phyloP scores from a whole-genome alignment of 169 alveolate species.

The Plasmodium malariae region DNA sequence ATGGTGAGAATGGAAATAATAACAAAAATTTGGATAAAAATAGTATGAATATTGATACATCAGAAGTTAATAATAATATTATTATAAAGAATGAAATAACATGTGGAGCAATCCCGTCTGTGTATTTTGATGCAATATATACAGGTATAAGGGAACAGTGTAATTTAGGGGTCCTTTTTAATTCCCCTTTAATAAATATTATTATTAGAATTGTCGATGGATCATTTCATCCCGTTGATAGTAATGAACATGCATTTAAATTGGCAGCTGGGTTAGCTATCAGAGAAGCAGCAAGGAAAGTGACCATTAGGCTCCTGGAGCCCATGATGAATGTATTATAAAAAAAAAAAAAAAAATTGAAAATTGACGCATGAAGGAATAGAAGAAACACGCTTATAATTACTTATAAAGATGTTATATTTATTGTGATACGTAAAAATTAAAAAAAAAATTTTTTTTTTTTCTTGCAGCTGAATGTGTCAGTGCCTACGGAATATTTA shows the following conservation, averaged over 20 bases:
- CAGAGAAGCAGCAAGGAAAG: conserved; percentile 88
- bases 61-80: conserved; percentile 77
- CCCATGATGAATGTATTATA: conserved; percentile 91
- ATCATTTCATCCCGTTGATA: conserved; percentile 90
- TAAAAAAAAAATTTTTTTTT: too few relatives aligned
- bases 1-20: background rate
- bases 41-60: conserved; percentile 71
- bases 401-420: background rate
- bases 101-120: conserved; percentile 91
- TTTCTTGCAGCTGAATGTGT: conserved; percentile 74
- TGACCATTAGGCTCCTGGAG: conserved; percentile 88
- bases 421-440: background rate
- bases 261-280: conserved; percentile 89
- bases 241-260: conserved; percentile 91
- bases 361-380: background rate
- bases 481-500: conserved; percentile 88
- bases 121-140: conserved; percentile 88
- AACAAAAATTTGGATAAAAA: conserved; percentile 13
- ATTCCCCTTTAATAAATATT: conserved; percentile 89
- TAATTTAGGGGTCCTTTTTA: conserved; percentile 85
- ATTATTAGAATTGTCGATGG: conserved; percentile 89
- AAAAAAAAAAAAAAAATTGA: too few relatives aligned
- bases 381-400: background rate
- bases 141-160: conserved; percentile 87
- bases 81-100: conserved; percentile 85